Percentiles rank a stretch among this genome's conserved stretches.
phyloP scores from a whole-genome alignment of 2,329 filamentous ascomycete genomes.

The Xylaria digitata region DNA sequence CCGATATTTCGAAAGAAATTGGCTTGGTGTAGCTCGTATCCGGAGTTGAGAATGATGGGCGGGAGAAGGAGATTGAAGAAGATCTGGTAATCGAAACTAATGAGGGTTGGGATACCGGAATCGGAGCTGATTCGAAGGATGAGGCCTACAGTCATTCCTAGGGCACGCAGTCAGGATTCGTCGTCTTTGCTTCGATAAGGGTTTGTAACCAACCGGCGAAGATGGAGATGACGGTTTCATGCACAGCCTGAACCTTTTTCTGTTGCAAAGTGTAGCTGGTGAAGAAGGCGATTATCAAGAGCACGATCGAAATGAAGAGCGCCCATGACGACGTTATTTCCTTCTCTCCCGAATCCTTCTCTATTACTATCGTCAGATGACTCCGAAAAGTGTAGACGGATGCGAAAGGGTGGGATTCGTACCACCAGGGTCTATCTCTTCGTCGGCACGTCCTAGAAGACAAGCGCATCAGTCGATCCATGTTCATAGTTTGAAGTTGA shows the following conservation, averaged over 20 bases:
- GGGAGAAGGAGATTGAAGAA: slow-evolving; percentile 99
- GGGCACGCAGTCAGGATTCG: slow-evolving; percentile 32
- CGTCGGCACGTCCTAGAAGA: slow-evolving; percentile 56
- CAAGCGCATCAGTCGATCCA: slow-evolving; percentile 17
- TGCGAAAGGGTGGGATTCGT: slow-evolving; percentile 42
- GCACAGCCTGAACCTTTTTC: slow-evolving; percentile 95
- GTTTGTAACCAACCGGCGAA: slow-evolving; percentile 76
- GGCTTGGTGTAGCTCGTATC: slow-evolving; percentile 96
- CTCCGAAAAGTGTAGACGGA: slow-evolving; percentile 12
- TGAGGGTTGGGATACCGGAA: slow-evolving; percentile 86
- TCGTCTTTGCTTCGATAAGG: slow-evolving; percentile 16
- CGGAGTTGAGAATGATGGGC: slow-evolving; percentile 95
- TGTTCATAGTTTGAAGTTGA: not conserved
- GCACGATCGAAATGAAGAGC: slow-evolving; percentile 93
- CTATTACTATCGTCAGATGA: slow-evolving; percentile 55
- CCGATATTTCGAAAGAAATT: slow-evolving; percentile 99
- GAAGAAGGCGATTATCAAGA: slow-evolving; percentile 94
- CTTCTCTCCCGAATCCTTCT: slow-evolving; percentile 85
- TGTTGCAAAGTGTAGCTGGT: slow-evolving; percentile 97
- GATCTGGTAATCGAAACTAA: slow-evolving; percentile 98
- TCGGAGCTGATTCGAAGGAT: slow-evolving; percentile 84
- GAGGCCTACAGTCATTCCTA: slow-evolving; percentile 95
- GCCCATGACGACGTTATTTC: slow-evolving; percentile 97
- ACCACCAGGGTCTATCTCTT: slow-evolving; percentile 62
- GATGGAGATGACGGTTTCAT: slow-evolving; percentile 98